These are phyloP conservation scores for Circinella minor DNA, from an alignment of 371 early-diverging fungal species.

Conservation along the genomic window DNA sequence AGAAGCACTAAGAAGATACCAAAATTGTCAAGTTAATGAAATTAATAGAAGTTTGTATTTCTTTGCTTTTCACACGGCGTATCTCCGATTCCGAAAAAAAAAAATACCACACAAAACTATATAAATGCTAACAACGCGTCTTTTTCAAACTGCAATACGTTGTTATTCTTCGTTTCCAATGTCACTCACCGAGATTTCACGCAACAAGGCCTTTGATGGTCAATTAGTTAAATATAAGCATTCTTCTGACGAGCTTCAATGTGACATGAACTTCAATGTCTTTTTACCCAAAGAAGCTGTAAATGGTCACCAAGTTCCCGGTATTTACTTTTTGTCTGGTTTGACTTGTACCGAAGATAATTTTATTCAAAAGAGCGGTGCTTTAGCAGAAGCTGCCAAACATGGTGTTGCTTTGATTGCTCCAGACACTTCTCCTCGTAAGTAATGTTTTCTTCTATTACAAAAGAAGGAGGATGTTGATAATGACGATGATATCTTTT, in stretches of 20 bases:
- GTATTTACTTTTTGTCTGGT: constrained; percentile 75
- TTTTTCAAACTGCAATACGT: neutral
- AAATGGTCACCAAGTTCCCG: constrained; percentile 55
- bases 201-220: constrained; percentile 71
- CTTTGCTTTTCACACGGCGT: too few relatives aligned
- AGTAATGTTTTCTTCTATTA: neutral
- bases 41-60: too few relatives aligned
- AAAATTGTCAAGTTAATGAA: too few relatives aligned
- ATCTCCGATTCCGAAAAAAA: neutral
- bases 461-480: constrained; percentile 13
- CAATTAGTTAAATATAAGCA: constrained; percentile 76
- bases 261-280: constrained; percentile 81
- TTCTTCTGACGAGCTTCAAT: constrained; percentile 58
- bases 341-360: constrained; percentile 86
- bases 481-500: neutral
- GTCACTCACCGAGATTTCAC: constrained; percentile 23
- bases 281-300: constrained; percentile 68
- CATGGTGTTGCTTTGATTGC: constrained; percentile 76
- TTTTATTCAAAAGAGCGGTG: constrained; percentile 85
- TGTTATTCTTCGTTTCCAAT: constrained; percentile 6
- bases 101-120: neutral
- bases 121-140: neutral
- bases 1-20: too few relatives aligned
- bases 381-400: constrained; percentile 68
- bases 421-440: constrained; percentile 90